These are phyloP conservation scores for Erysimum cheiri DNA, from an alignment of 441 rosid species.

Conservation along the genomic window DNA sequence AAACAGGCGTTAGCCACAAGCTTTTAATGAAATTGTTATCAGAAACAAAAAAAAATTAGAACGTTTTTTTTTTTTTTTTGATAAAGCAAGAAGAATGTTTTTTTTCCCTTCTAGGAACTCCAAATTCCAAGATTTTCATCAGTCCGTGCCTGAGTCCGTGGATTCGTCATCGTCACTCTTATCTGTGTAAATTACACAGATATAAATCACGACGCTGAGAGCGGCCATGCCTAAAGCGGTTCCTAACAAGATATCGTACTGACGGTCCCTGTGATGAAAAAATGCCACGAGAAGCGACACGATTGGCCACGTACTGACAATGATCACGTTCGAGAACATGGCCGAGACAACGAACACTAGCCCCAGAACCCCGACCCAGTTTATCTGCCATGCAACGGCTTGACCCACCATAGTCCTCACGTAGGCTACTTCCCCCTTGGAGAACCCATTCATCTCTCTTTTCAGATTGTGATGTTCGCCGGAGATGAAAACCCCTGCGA, in stretches of 20 bases:
- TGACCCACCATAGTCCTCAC: slow-evolving; percentile 23
- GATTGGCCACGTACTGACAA: slow-evolving; percentile 21
- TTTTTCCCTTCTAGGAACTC: neutral
- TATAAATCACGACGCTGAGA: neutral
- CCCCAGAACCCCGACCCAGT: slow-evolving; percentile 31
- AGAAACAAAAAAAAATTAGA: no score
- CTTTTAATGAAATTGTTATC: neutral
- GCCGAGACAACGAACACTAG: slow-evolving; percentile 12
- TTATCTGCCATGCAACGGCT: slow-evolving; percentile 28
- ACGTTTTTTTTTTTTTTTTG: no score
- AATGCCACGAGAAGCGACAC: slow-evolving; percentile 1
- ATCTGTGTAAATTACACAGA: neutral
- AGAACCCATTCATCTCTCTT: slow-evolving; percentile 10
- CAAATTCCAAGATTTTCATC: neutral
- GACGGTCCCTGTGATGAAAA: neutral
- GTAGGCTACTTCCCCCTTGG: slow-evolving; percentile 3
- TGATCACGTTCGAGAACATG: slow-evolving; percentile 29
- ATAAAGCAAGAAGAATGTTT: no score
- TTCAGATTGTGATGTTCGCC: neutral
- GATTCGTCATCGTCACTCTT: neutral
- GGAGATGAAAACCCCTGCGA: neutral
- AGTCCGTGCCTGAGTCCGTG: neutral
- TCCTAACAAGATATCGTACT: neutral
- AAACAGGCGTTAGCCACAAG: neutral
- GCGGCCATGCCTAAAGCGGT: neutral